Evolutionary conservation across 805 yeast genomes (phyloP).

Genomic region (Candida maris): DNA sequence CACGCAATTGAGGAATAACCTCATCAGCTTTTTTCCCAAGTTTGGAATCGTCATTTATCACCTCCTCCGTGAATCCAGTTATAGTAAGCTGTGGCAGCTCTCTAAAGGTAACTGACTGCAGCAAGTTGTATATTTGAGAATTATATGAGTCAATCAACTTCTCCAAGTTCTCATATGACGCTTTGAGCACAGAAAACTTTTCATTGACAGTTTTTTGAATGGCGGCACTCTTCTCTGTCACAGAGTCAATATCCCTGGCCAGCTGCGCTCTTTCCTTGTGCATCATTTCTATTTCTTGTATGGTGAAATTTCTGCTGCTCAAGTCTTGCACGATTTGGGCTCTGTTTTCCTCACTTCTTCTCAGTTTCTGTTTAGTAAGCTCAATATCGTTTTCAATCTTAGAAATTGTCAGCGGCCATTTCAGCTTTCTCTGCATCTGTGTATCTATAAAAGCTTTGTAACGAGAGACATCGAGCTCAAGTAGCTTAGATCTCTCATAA

Average conservation of each 20-base stretch:
- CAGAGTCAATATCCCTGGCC: conserved; percentile 47
- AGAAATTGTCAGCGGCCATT: conserved; percentile 60
- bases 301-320: conserved; percentile 52
- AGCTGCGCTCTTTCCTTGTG: conserved; percentile 59
- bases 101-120: conserved; percentile 23
- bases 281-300: conserved; percentile 60
- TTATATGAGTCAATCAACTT: conserved; percentile 55
- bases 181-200: conserved; percentile 48
- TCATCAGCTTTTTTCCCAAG: conserved; percentile 45
- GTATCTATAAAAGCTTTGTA: conserved; percentile 68
- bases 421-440: conserved; percentile 58
- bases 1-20: conserved; percentile 37
- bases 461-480: conserved; percentile 67
- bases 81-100: conserved; percentile 23
- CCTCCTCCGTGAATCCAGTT: conserved; percentile 22
- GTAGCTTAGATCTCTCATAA: conserved; percentile 54
- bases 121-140: conserved; percentile 47
- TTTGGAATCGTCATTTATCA: conserved; percentile 36
- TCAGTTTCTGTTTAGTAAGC: conserved; percentile 38
- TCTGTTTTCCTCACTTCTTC: conserved; percentile 34
- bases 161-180: conserved; percentile 49
- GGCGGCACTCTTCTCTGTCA: conserved; percentile 38
- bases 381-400: conserved; percentile 54
- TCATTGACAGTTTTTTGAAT: conserved; percentile 45
- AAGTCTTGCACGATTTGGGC: conserved; percentile 44